Evolutionary conservation across 257 asterid genomes (phyloP).

Genomic region (Solanum clarkiae): DNA sequence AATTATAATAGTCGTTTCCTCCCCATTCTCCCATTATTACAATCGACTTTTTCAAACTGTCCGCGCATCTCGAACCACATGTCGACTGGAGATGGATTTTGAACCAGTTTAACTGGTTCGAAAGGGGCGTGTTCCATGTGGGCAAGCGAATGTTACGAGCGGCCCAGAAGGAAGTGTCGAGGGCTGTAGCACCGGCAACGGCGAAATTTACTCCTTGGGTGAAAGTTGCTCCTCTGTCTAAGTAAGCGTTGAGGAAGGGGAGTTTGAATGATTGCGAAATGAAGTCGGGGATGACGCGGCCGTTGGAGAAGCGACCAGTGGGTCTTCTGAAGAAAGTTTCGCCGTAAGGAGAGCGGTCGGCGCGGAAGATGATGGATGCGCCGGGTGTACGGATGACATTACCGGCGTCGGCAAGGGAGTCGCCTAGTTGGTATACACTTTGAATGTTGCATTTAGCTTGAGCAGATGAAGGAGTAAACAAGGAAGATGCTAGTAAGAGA

Average conservation of each 20-base stretch:
- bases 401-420: slow-evolving; percentile 1
- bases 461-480: not conserved
- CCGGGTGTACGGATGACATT: slow-evolving; percentile 1
- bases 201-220: not conserved
- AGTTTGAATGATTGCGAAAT: not conserved
- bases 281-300: not conserved
- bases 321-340: not conserved
- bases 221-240: not conserved
- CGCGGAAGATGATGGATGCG: not conserved
- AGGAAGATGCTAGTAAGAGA: not conserved
- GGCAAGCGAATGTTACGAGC: not conserved
- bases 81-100: not conserved
- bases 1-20: not conserved
- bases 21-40: not conserved
- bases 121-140: not conserved
- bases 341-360: not conserved
- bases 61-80: not conserved
- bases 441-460: not conserved
- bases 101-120: not conserved
- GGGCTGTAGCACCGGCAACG: not conserved
- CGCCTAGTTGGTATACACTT: not conserved
- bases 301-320: slow-evolving; percentile 3
- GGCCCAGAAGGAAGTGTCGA: not conserved
- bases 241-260: not conserved
- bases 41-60: not conserved